A percentile compares a stretch with the other conserved stretches of the same genome.
phyloP scores from a whole-genome alignment of 805 yeast species.

The Metschnikowia kunwiensis region DNA sequence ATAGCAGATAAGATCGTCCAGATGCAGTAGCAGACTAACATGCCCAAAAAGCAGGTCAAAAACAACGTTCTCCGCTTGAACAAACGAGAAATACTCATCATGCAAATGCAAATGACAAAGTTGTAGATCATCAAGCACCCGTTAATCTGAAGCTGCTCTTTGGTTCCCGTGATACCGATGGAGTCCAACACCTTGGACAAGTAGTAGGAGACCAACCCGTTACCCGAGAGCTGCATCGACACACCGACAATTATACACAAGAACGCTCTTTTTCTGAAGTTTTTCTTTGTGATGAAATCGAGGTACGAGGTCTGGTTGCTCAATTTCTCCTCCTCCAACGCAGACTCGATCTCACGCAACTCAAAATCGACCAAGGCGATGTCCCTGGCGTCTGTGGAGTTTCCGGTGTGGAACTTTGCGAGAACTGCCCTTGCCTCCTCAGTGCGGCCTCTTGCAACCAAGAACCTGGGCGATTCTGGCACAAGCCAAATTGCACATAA shows the following conservation, averaged over 20 bases:
- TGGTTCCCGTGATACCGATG: constrained; percentile 47
- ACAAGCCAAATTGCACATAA: constrained; percentile 22
- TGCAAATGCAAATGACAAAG: constrained; percentile 28
- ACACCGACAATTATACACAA: constrained; percentile 32
- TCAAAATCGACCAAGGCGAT: constrained; percentile 21
- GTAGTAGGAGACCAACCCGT: constrained; percentile 52
- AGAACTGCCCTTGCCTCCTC: constrained; percentile 45
- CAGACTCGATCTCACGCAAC: constrained; percentile 24
- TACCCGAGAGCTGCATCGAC: constrained; percentile 49
- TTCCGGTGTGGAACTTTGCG: constrained; percentile 39
- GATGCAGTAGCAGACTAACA: constrained; percentile 38
- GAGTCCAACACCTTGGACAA: constrained; percentile 47
- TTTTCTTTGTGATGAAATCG: constrained; percentile 37
- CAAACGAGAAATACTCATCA: constrained; percentile 21
- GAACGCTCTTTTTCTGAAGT: constrained; percentile 41
- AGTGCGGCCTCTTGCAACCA: constrained; percentile 37
- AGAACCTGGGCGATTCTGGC: constrained; percentile 52
- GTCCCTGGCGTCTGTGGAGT: constrained; percentile 25
- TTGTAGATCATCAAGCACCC: constrained; percentile 38
- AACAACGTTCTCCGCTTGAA: constrained; percentile 38
- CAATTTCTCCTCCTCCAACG: constrained; percentile 38
- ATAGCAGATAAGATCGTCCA: constrained; percentile 47
- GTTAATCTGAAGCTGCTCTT: constrained; percentile 45
- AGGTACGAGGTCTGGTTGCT: constrained; percentile 31
- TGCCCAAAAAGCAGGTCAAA: constrained; percentile 31